Conservation (phyloP, 2,329 filamentous ascomycete species). For the Knufia petricola region DNA sequence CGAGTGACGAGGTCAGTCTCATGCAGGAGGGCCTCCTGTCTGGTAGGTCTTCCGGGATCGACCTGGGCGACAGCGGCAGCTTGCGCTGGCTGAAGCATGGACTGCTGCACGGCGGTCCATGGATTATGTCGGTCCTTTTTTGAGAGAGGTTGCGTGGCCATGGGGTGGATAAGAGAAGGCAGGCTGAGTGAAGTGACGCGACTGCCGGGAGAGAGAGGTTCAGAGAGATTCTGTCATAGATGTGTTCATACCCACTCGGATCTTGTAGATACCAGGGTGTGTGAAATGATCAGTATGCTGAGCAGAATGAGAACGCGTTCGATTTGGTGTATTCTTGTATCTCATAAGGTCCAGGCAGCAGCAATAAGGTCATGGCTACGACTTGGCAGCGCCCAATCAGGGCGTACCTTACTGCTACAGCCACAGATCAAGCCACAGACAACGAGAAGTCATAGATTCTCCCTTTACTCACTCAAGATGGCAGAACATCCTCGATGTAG, state of each 20-base stretch:
- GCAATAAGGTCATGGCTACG: too few relatives aligned
- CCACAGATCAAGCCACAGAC: too few relatives aligned
- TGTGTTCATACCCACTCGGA: neutral
- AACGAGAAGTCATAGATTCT: too few relatives aligned
- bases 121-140: conserved; percentile 12
- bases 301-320: too few relatives aligned
- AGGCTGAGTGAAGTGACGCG: conserved; percentile 7
- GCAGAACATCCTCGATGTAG: too few relatives aligned
- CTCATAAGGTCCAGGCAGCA: too few relatives aligned
- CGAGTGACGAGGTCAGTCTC: conserved; percentile 20
- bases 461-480: too few relatives aligned
- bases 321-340: too few relatives aligned
- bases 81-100: conserved; percentile 26
- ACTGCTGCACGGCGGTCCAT: conserved; percentile 22
- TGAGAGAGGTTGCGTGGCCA: conserved; percentile 19
- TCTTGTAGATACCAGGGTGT: neutral
- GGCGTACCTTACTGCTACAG: too few relatives aligned
- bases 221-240: conserved; percentile 9
- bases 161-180: conserved; percentile 16
- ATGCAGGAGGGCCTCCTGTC: conserved; percentile 21
- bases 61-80: conserved; percentile 23
- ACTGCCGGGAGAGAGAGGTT: conserved; percentile 8
- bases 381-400: too few relatives aligned
- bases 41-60: conserved; percentile 21
- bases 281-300: too few relatives aligned